Conservation (phyloP, 2,329 filamentous ascomycete species). For the Davidsoniella virescens region DNA sequence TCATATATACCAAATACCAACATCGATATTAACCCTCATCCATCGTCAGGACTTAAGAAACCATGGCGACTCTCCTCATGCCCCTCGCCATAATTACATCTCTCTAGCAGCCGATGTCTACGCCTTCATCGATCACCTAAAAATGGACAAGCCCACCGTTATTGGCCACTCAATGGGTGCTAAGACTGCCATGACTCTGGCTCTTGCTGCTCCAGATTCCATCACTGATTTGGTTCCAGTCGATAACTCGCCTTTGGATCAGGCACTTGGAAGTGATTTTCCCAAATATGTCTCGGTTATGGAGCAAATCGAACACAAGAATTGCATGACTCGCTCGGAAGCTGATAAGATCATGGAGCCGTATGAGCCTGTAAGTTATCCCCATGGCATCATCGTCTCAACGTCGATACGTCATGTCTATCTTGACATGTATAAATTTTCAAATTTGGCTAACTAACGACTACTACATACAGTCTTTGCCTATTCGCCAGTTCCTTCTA, state of each 20-base stretch:
- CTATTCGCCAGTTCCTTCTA: slow-evolving; percentile 80
- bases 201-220: slow-evolving; percentile 50
- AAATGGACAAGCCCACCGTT: slow-evolving; percentile 52
- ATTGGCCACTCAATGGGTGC: slow-evolving; percentile 97
- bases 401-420: background rate
- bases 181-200: slow-evolving; percentile 80
- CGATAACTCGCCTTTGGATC: slow-evolving; percentile 83
- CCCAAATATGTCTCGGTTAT: slow-evolving; percentile 69
- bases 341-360: slow-evolving; percentile 64
- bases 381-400: background rate
- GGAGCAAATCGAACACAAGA: slow-evolving; percentile 57
- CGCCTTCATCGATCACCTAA: slow-evolving; percentile 57
- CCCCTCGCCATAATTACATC: slow-evolving; percentile 58
- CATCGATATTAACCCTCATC: slow-evolving; percentile 13
- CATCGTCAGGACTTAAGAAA: slow-evolving; percentile 63
- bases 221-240: slow-evolving; percentile 64
- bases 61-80: slow-evolving; percentile 78
- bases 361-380: slow-evolving; percentile 47
- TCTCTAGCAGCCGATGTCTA: slow-evolving; percentile 73
- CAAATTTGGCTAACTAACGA: background rate
- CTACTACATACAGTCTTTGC: slow-evolving; percentile 33
- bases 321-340: slow-evolving; percentile 52
- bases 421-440: background rate
- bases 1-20: background rate
- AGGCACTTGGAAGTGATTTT: slow-evolving; percentile 58